phyloP scores from a whole-genome alignment of 371 early-diverging fungal genomes.

The Mucor irregularis region DNA sequence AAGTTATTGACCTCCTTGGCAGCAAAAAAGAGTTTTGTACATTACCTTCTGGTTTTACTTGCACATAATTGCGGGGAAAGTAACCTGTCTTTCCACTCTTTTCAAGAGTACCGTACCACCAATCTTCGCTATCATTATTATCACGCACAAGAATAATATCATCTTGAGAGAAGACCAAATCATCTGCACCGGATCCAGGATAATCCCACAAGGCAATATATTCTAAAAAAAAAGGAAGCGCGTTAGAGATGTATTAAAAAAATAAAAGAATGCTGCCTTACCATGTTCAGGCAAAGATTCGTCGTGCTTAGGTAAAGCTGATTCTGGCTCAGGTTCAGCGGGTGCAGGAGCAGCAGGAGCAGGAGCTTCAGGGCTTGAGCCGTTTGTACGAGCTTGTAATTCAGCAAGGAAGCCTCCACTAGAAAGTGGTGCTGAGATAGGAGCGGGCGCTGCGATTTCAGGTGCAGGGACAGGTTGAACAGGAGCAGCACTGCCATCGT shows the following conservation, averaged over 20 bases:
- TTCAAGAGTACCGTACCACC: slow-evolving; percentile 39
- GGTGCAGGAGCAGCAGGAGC: slow-evolving; percentile 1
- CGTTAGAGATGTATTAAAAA: neutral
- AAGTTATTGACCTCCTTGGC: neutral
- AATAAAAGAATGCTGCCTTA: neutral
- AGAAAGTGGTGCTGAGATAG: slow-evolving; percentile 66
- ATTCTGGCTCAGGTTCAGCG: neutral
- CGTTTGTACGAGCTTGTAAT: slow-evolving; percentile 33
- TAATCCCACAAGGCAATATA: slow-evolving; percentile 46
- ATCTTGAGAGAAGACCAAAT: slow-evolving; percentile 41
- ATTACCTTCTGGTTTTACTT: slow-evolving; percentile 21
- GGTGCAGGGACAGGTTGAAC: slow-evolving; percentile 6
- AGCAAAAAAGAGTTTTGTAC: too few species aligned
- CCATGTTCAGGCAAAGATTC: slow-evolving; percentile 9
- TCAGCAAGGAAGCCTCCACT: slow-evolving; percentile 30
- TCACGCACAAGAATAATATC: slow-evolving; percentile 39
- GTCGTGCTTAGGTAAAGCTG: slow-evolving; percentile 1
- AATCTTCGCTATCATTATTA: slow-evolving; percentile 34
- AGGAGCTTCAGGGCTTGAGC: neutral
- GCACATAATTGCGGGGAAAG: slow-evolving; percentile 40
- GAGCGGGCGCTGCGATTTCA: slow-evolving; percentile 31
- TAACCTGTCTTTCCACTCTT: slow-evolving; percentile 28
- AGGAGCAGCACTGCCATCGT: neutral
- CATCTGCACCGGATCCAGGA: slow-evolving; percentile 35
- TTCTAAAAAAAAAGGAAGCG: slow-evolving; percentile 11